Conservation (phyloP, 257 asterid species). For the Lycium ferocissimum region DNA sequence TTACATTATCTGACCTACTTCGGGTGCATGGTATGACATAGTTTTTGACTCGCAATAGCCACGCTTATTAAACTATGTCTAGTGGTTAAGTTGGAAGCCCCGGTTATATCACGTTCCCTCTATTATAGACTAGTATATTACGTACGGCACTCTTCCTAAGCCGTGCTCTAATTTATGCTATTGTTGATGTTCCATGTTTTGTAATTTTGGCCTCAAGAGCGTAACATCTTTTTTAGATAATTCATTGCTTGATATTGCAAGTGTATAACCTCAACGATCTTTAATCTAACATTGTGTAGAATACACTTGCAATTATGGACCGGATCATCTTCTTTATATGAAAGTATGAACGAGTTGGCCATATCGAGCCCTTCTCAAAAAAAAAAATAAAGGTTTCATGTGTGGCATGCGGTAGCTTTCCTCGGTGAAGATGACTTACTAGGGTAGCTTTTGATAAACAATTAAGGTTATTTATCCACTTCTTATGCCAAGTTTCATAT, state of each 20-base stretch:
- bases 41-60: neutral
- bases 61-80: neutral
- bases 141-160: neutral
- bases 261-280: neutral
- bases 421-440: neutral
- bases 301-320: neutral
- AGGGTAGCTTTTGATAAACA: too few species aligned
- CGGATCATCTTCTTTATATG: constrained; percentile 8
- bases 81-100: constrained; percentile 16
- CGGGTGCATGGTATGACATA: constrained; percentile 48
- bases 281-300: neutral
- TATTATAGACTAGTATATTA: neutral
- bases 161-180: constrained; percentile 2
- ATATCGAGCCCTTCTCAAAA: neutral
- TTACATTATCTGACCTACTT: constrained; percentile 85
- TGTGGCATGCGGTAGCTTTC: constrained; percentile 12
- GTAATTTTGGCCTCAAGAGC: neutral
- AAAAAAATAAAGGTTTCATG: neutral
- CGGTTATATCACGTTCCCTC: neutral
- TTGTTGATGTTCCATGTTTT: neutral
- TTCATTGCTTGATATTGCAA: constrained; percentile 14
- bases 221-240: neutral
- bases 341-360: neutral
- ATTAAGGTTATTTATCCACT: too few species aligned
- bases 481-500: too few species aligned